These are phyloP conservation scores for Melampsora larici-populina DNA, from an alignment of 1,284 basidiomycete species.

Conservation along the genomic window DNA sequence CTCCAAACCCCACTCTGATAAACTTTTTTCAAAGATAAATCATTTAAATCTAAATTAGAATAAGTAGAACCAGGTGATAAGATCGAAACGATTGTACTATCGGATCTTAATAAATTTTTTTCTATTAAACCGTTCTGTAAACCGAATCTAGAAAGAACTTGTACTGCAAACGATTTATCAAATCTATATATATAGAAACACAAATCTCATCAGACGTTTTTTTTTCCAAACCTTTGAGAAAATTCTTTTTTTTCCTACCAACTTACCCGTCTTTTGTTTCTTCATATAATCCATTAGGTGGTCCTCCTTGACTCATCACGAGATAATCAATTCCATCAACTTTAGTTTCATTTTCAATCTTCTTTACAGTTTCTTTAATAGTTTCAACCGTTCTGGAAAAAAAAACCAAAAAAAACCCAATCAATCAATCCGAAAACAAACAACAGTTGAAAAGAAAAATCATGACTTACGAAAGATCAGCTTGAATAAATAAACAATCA, in stretches of 20 bases:
- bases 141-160: slow-evolving; percentile 53
- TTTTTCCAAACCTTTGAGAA: no score
- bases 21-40: slow-evolving; percentile 49
- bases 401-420: background rate
- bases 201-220: no score
- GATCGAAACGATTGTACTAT: slow-evolving; percentile 49
- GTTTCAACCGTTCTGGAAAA: slow-evolving; percentile 18
- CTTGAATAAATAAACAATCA: slow-evolving; percentile 32
- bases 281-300: slow-evolving; percentile 45
- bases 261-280: slow-evolving; percentile 44
- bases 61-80: slow-evolving; percentile 50
- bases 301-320: slow-evolving; percentile 52
- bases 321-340: slow-evolving; percentile 52
- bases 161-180: slow-evolving; percentile 53
- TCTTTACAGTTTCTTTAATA: slow-evolving; percentile 21
- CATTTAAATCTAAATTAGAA: slow-evolving; percentile 48
- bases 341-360: slow-evolving; percentile 10
- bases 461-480: slow-evolving; percentile 40
- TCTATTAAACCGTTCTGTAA: slow-evolving; percentile 52
- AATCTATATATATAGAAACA: slow-evolving; percentile 44
- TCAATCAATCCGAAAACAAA: background rate
- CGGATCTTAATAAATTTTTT: slow-evolving; percentile 50
- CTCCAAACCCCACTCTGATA: slow-evolving; percentile 45
- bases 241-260: background rate
- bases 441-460: background rate